Conservation (phyloP, 371 early-diverging fungal species). For the Dichotomocladium elegans region DNA sequence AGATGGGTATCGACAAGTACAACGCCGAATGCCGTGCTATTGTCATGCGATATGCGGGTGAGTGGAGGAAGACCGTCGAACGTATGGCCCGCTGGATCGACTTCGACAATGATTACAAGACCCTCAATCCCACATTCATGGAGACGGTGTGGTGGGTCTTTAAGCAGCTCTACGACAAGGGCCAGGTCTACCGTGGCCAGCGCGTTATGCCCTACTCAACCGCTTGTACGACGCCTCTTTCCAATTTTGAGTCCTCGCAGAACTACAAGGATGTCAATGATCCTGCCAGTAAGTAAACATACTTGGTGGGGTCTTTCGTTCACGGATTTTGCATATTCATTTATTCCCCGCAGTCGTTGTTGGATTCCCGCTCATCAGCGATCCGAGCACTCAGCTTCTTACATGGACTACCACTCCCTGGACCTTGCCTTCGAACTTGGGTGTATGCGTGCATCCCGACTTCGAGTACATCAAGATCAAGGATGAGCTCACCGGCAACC, state of each 20-base stretch:
- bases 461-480: slow-evolving; percentile 96
- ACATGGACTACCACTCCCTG: slow-evolving; percentile 99
- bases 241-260: slow-evolving; percentile 99
- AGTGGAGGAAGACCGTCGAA: slow-evolving; percentile 97
- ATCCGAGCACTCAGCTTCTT: slow-evolving; percentile 78
- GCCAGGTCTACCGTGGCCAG: slow-evolving; percentile 97
- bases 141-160: slow-evolving; percentile 99
- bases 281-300: slow-evolving; percentile 71
- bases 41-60: slow-evolving; percentile 96
- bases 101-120: slow-evolving; percentile 99
- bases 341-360: slow-evolving; percentile 66
- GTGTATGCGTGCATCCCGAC: slow-evolving; percentile 90
- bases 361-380: slow-evolving; percentile 89
- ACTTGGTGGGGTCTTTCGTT: too few species aligned
- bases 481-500: slow-evolving; percentile 73
- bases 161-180: slow-evolving; percentile 95
- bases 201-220: slow-evolving; percentile 98
- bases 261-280: slow-evolving; percentile 99
- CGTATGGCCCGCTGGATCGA: slow-evolving; percentile 99
- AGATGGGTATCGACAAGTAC: slow-evolving; percentile 99
- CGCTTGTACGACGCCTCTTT: slow-evolving; percentile 94
- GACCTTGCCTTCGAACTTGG: slow-evolving; percentile 99
- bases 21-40: slow-evolving; percentile 98
- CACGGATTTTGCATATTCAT: too few species aligned
- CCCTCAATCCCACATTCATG: slow-evolving; percentile 95